Base-by-base conservation (phyloP, 768 basidiomycete species). In the Phlebiopsis gigantea region DNA sequence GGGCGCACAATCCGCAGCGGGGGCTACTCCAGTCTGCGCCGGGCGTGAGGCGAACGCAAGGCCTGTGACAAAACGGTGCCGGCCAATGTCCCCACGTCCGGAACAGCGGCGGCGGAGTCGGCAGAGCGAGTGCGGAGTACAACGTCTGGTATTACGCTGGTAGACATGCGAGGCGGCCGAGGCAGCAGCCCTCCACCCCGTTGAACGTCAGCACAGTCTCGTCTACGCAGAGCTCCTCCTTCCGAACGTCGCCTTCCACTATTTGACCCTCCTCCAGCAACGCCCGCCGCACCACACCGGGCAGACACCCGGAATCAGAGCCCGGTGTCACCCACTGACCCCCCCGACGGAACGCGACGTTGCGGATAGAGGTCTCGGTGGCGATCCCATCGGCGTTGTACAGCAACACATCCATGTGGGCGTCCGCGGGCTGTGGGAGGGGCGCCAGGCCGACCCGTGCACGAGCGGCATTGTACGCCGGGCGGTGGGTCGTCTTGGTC, bases 171-270 rank as follows among this genome's bases (percentile, higher is more conserved):
- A 67, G 45, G 24, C 57, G 53, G 10, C 84, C 89, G 28, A 89
- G 62, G 30, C 78, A 76, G 68, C 87, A 88, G 26, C 88, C 89
- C 60, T 77, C 77, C 4, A 88, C 82, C 7, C 83, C 84, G 64
- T 92, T 92, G 66, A 84, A 87, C 31, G 88, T 70, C 34, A 92
- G 73, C 1, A 88, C 80, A 72, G 73, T 79, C 61, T 90, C 87
- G n/a, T 82, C 81, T 14, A 75, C 65, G 46, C 67, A 61, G 24
- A 88, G 68, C 46, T 65, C 69, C 22, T 74, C 71, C 58, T 70
- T 73, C 12, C 66, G 76, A 53, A 89, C 59, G 19, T 71, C 65
- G 19, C 71, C 69, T 10, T 87, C 86, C 7, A 69, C 63, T 34
- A 90, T 76, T 5, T 75, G 75, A 21, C 74, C 76, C 42, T 82